Base-by-base conservation (phyloP, 1,139 yeast species). In the Protomyces pachydermus region DNA sequence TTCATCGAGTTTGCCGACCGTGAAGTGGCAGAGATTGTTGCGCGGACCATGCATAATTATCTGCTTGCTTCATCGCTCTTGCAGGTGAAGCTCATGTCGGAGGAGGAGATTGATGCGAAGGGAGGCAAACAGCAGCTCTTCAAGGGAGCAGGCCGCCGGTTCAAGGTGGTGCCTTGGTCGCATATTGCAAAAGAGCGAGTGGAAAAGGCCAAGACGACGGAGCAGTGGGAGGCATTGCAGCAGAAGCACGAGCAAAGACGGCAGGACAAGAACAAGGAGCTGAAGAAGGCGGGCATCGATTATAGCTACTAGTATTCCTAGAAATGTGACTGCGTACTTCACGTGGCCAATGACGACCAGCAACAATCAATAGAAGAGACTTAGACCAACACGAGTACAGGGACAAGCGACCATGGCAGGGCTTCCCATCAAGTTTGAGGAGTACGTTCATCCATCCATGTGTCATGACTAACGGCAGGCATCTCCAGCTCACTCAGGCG, bases 11-110 rank as follows among this genome's bases (percentile, higher is more conserved):
- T 93, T 72, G 83, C 81, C 60, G 81, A 84, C 66, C 74, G 76
- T 48, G 88, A 85, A 58, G 95, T 88, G 66, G 98, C 98, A 60
- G 82, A 84, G 70, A 81, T 91, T 67, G 98, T 97, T 1, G 88
- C 88, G 68, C 98, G 93, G 71, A 85, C 98, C 61, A 93, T 93
- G 98, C 86, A 93, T 77, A 93, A 93, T 76, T 93, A 93, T 73
- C 81, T 93, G 69, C 76, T 93, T 65, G 86, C 88, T 77, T 96
- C 96, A 12, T 98, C 91, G 75, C 82, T 91, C 69, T 81, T 83
- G 74, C 86, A 83, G 79, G 95, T 83, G 71, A 82, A 80, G 73
- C 78, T 79, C 68, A 80, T 81, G 76, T 80, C 76, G 68, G 76
- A 72, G 66, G 81, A 77, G 45, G 81, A 74, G 71, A 77, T 79